Conservation (phyloP, 2,329 filamentous ascomycete species). For the Colletotrichum scovillei region DNA sequence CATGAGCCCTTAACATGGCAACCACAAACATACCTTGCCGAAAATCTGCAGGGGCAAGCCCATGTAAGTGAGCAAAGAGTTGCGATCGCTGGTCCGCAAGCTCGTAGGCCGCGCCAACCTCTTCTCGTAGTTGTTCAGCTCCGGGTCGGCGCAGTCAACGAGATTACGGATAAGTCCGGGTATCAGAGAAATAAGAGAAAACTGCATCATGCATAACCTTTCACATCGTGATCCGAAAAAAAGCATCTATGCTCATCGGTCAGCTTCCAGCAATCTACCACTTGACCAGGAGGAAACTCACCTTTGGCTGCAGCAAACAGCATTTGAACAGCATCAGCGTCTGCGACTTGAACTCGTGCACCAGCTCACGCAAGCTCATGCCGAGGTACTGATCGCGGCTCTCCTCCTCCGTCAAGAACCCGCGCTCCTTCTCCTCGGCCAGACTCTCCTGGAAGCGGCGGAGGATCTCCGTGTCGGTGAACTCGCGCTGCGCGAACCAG, state of each 20-base stretch:
- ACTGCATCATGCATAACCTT: constrained; percentile 97
- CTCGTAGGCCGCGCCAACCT: constrained; percentile 82
- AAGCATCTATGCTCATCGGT: constrained; percentile 76
- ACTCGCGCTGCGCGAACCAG: constrained; percentile 96
- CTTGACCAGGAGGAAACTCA: constrained; percentile 48
- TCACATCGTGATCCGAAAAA: constrained; percentile 99
- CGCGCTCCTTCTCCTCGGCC: constrained; percentile 71
- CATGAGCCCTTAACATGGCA: background rate
- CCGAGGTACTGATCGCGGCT: constrained; percentile 90
- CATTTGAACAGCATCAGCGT: constrained; percentile 95
- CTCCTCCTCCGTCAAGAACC: constrained; percentile 70
- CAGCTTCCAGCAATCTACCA: background rate
- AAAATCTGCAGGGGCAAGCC: constrained; percentile 95
- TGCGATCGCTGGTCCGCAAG: constrained; percentile 89
- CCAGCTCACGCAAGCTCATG: constrained; percentile 87
- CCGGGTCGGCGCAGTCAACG: constrained; percentile 96
- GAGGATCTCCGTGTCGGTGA: constrained; percentile 90
- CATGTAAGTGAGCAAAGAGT: constrained; percentile 92
- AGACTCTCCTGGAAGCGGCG: constrained; percentile 92
- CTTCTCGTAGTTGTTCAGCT: constrained; percentile 85
- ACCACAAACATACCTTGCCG: constrained; percentile 73
- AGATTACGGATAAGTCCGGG: constrained; percentile 90
- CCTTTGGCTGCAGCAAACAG: constrained; percentile 93
- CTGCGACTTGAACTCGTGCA: constrained; percentile 95
- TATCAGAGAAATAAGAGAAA: constrained; percentile 94